Evolutionary conservation across 164 flowering plant species (phyloP).

Genomic region (Chimonanthus salicifolius): DNA sequence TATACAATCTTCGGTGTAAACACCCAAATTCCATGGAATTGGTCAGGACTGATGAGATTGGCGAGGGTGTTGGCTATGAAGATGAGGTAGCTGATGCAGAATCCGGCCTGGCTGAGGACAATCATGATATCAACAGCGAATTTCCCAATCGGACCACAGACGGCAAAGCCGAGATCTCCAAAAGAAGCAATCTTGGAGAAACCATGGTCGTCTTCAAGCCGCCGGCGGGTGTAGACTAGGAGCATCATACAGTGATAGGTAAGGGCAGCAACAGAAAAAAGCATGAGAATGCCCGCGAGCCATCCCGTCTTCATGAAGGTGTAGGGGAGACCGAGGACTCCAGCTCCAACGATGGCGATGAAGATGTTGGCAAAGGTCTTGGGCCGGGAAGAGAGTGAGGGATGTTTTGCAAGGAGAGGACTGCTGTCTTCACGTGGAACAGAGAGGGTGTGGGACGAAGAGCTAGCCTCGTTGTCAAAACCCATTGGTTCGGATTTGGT

Average conservation of each 20-base stretch:
- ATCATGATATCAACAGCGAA: constrained; percentile 47
- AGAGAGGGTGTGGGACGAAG: constrained; percentile 29
- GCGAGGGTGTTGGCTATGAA: constrained; percentile 58
- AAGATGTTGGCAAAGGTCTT: constrained; percentile 86
- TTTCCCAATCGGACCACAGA: constrained; percentile 44
- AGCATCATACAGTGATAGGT: constrained; percentile 79
- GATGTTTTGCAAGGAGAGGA: constrained; percentile 36
- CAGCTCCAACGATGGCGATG: constrained; percentile 86
- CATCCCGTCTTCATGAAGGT: constrained; percentile 73
- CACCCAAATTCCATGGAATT: constrained; percentile 7
- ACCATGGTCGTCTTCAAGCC: constrained; percentile 24
- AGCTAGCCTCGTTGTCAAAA: constrained; percentile 26
- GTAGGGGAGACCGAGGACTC: constrained; percentile 82
- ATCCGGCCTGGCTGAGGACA: constrained; percentile 55
- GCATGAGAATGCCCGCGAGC: constrained; percentile 41
- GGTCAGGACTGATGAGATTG: constrained; percentile 24
- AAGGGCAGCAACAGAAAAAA: constrained; percentile 40
- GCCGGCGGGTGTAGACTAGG: constrained; percentile 37
- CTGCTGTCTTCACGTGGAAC: constrained; percentile 42
- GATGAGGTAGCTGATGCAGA: constrained; percentile 43
- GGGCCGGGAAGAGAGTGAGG: constrained; percentile 43
- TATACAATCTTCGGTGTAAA: constrained; percentile 33
- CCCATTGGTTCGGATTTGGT: constrained; percentile 14
- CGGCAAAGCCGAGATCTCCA: constrained; percentile 51
- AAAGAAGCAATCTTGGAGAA: constrained; percentile 35